phyloP scores from a whole-genome alignment of 2,329 filamentous ascomycete species.

The Chaetomiaceae sp. region DNA sequence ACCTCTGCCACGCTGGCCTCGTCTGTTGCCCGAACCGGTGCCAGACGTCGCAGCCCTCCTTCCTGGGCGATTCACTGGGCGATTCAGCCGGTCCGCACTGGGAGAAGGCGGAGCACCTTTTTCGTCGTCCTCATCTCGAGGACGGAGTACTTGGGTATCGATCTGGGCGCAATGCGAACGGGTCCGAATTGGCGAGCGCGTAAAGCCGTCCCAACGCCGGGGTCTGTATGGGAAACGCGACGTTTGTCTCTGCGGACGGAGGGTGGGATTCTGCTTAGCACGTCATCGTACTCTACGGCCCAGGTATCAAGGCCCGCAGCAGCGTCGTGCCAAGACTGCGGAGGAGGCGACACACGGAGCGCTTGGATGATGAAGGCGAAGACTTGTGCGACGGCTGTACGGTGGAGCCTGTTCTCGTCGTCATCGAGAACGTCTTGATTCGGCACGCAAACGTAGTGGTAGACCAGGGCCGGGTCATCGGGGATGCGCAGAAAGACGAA shows the following conservation, averaged over 20 bases:
- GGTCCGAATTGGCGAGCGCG: constrained; percentile 27
- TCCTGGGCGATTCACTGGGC: no score
- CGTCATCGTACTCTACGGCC: constrained; percentile 31
- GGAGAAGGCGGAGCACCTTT: constrained; percentile 20
- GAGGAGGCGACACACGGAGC: constrained; percentile 25
- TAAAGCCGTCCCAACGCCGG: constrained; percentile 27
- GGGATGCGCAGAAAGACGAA: constrained; percentile 33
- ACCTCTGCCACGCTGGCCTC: constrained; percentile 7
- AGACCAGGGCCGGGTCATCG: constrained; percentile 29
- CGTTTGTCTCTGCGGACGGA: constrained; percentile 20
- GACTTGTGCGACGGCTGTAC: constrained; percentile 33
- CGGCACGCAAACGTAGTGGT: constrained; percentile 30
- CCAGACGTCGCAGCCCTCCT: constrained; percentile 8
- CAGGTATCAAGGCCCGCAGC: constrained; percentile 28
- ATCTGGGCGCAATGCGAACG: constrained; percentile 22
- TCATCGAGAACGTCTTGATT: constrained; percentile 30
- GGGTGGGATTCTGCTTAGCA: constrained; percentile 25
- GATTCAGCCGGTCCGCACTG: constrained; percentile 7
- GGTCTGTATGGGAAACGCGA: constrained; percentile 23
- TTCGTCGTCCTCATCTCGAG: constrained; percentile 16
- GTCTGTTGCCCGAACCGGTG: constrained; percentile 5
- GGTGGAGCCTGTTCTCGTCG: constrained; percentile 30
- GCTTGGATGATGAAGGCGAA: constrained; percentile 35
- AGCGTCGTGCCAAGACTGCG: constrained; percentile 28
- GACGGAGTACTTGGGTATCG: neutral